Base-by-base conservation (phyloP, 331 rosid genomes). In the Telfairia occidentalis region DNA sequence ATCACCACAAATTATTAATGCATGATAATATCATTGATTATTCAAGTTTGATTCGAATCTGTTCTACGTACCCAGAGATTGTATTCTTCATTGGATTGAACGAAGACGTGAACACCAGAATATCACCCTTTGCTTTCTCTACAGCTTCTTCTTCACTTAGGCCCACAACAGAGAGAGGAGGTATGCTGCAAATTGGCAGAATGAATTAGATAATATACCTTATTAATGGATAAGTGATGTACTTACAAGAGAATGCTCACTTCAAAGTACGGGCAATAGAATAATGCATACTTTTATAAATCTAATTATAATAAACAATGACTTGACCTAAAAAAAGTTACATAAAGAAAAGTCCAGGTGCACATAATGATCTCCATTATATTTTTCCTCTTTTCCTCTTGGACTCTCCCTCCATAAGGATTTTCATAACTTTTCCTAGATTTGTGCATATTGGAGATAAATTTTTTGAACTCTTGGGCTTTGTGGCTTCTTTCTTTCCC, bases 21-120 rank as follows among this genome's bases (percentile, higher is more conserved):
- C 35, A 67, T 42, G 34, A 0, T 67, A 21, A 43, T 23, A 67
- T 42, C 42, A 40, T 65, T 21, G 45, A 66, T 11, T 4, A 40
- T 40, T 35, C 9, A 7, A 43, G 40, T 15, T 67, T 23, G 59
- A 78, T 40, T 19, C 21, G 73, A 77, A 10, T 52, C 10, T 7
- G 65, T 11, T 46, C 12, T 66, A 78, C 84, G 34, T 85, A 89
- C 95, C 95, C 95, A 54, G 95, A 89, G 78, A 89, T 85, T 23
- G 90, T 85, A 63, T 89, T 89, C 88, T 84, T 89, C 95, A 89
- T 84, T 21, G 95, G 95, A 79, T 89, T 89, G 83, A 89, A 89
- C 32, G 87, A 73, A 21, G 95, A 87, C 10, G 95, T 87, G 81
- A 79, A 89, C 65, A 89, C 80, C 67, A 84, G 79, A 73, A 85